Evolutionary conservation across 2,329 filamentous ascomycete genomes (phyloP).

Genomic region (Scorias spongiosa): DNA sequence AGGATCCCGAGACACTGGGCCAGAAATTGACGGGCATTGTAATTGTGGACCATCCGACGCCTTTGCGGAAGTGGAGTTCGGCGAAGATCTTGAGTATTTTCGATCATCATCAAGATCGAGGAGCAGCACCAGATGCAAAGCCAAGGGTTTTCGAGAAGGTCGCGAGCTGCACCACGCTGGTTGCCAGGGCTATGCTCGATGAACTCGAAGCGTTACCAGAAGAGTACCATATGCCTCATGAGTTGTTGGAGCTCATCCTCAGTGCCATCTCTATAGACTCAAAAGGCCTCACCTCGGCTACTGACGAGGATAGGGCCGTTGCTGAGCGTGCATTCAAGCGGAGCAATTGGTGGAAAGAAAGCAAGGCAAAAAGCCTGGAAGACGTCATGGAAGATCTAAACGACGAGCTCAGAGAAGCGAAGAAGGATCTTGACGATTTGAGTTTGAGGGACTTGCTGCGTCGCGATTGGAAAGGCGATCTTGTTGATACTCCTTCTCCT

Average conservation of each 20-base stretch:
- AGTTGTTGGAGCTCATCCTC: conserved; percentile 33
- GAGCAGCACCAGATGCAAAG: conserved; percentile 25
- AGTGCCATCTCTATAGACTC: conserved; percentile 34
- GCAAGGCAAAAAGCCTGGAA: conserved; percentile 16
- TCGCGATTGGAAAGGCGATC: conserved; percentile 33
- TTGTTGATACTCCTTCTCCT: conserved; percentile 32
- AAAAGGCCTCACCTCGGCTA: conserved; percentile 25
- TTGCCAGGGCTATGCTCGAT: conserved; percentile 32
- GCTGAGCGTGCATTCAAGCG: conserved; percentile 26
- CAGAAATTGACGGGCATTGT: conserved; percentile 30
- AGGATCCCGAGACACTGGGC: conserved; percentile 30
- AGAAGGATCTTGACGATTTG: conserved; percentile 28
- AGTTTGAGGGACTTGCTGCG: conserved; percentile 30
- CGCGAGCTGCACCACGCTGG: conserved; percentile 31
- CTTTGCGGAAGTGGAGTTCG: conserved; percentile 28
- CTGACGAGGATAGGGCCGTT: conserved; percentile 24
- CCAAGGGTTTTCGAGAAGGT: conserved; percentile 31
- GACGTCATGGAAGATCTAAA: conserved; percentile 29
- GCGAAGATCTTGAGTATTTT: conserved; percentile 32
- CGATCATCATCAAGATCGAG: conserved; percentile 31
- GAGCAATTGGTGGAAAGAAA: conserved; percentile 25
- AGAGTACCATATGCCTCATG: conserved; percentile 34
- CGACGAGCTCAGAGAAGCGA: conserved; percentile 25
- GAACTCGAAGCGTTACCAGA: conserved; percentile 28
- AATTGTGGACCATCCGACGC: conserved; percentile 29